Percentiles rank a stretch among this genome's conserved stretches.
These are phyloP conservation scores for Lipomyces japonicus DNA, from an alignment of 805 yeast species.

Conservation along the genomic window DNA sequence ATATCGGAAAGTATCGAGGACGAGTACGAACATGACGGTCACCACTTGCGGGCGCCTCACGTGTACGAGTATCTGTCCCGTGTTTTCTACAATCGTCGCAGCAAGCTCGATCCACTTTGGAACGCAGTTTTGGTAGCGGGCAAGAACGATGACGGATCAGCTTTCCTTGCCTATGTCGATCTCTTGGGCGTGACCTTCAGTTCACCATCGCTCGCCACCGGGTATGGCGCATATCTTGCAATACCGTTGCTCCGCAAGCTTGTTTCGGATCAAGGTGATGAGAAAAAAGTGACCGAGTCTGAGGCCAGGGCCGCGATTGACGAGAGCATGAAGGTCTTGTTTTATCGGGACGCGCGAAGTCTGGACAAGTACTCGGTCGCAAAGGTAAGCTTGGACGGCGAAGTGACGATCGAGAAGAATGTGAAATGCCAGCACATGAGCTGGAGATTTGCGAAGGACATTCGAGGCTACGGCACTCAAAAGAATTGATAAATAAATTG, in stretches of 20 bases:
- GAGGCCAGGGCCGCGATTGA: slow-evolving; percentile 73
- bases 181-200: slow-evolving; percentile 86
- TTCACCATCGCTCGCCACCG: slow-evolving; percentile 88
- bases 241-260: slow-evolving; percentile 83
- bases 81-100: slow-evolving; percentile 80
- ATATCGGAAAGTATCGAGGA: slow-evolving; percentile 49
- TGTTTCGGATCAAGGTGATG: slow-evolving; percentile 60
- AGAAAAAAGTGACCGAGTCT: slow-evolving; percentile 47
- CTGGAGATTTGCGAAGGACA: slow-evolving; percentile 86
- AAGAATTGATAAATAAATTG: too few relatives aligned
- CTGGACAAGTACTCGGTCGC: slow-evolving; percentile 80
- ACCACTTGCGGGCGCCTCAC: slow-evolving; percentile 74
- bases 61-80: slow-evolving; percentile 83
- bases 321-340: slow-evolving; percentile 89
- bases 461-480: slow-evolving; percentile 85
- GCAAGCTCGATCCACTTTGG: slow-evolving; percentile 95
- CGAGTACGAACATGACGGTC: slow-evolving; percentile 68
- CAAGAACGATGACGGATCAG: slow-evolving; percentile 61
- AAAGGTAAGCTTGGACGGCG: slow-evolving; percentile 60
- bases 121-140: slow-evolving; percentile 92
- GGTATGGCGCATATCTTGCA: slow-evolving; percentile 94
- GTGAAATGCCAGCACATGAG: slow-evolving; percentile 69
- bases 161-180: slow-evolving; percentile 82
- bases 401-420: slow-evolving; percentile 61
- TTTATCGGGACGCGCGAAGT: slow-evolving; percentile 94